Evolutionary conservation across 345 rosid genomes (phyloP), one percentile per base, ranked within the genome.

Genomic region (Euphorbia peplus): DNA sequence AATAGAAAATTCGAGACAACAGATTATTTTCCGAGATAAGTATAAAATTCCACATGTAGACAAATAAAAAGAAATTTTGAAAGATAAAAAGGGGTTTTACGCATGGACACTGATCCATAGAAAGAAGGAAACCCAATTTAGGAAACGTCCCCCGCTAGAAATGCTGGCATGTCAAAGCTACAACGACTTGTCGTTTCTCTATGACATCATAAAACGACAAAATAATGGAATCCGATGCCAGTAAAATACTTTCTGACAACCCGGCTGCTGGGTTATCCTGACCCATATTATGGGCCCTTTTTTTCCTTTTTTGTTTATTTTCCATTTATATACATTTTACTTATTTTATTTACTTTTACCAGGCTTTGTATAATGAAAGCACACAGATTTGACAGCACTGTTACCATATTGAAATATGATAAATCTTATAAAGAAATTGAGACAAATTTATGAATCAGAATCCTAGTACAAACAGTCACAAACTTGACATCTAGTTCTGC

Each of bases 201-300:
- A 15, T 29, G 39, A 63, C 29, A 16, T 41, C 1, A 39, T 10
- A 47, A 46, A 16, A 26, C 44, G 70, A 68, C 77, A 68, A 64
- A n/a, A 60, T 68, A 65, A 46, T 61, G 80, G 80, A 72, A 79
- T 75, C 79, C 73, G 29, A 75, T 72, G 80, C 75, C 25, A 30
- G 0, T 35, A 8, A 8, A 41, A 8, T 26, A 41, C 53, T 50
- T 22, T 59, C 15, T 13, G 65, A 66, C 62, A n/a, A 54, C n/a
- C 22, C 41, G 35, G 35, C 44, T 59, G 44, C 24, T 18, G 46
- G 14, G n/a, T n/a, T n/a, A n/a, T 6, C 47, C 50, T 19, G n/a
- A 30, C 68, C 72, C 67, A 78, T 61, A 1, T 8, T 16, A n/a
- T 19, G 66, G 60, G 58, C 72, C 66, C 50, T 37, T 0, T 8